Conservation (phyloP, 805 yeast species). For the Cephaloascus albidus region DNA sequence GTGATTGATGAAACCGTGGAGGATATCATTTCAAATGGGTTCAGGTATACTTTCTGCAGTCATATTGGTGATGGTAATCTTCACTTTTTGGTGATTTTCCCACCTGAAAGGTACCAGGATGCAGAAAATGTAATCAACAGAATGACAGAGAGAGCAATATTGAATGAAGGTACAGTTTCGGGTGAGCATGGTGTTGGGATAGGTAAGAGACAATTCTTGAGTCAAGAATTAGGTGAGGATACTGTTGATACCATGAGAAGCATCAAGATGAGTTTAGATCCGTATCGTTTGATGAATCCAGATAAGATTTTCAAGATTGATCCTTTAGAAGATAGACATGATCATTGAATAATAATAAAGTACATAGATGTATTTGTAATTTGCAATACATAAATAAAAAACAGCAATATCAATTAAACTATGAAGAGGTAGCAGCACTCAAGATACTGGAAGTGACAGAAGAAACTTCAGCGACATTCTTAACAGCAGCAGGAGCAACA, state of each 20-base stretch:
- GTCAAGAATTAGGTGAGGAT: constrained; percentile 21
- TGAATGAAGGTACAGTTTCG: constrained; percentile 24
- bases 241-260: constrained; percentile 33
- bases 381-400: neutral
- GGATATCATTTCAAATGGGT: constrained; percentile 24
- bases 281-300: constrained; percentile 30
- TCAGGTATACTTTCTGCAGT: constrained; percentile 29
- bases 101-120: constrained; percentile 19
- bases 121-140: constrained; percentile 16
- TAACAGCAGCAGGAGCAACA: constrained; percentile 19
- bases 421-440: constrained; percentile 5
- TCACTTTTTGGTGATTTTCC: constrained; percentile 28
- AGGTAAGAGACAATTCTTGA: constrained; percentile 28
- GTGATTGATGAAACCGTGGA: constrained; percentile 29
- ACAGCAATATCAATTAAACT: neutral
- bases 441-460: constrained; percentile 7
- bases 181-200: constrained; percentile 39
- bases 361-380: neutral
- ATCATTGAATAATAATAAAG: constrained; percentile 1
- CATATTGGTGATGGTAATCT: constrained; percentile 39
- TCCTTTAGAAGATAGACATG: constrained; percentile 13
- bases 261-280: constrained; percentile 28
- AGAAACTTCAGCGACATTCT: constrained; percentile 12
- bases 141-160: constrained; percentile 16
- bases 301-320: constrained; percentile 31